Conservation (phyloP, 441 rosid species). For the Adansonia rubrostipa region DNA sequence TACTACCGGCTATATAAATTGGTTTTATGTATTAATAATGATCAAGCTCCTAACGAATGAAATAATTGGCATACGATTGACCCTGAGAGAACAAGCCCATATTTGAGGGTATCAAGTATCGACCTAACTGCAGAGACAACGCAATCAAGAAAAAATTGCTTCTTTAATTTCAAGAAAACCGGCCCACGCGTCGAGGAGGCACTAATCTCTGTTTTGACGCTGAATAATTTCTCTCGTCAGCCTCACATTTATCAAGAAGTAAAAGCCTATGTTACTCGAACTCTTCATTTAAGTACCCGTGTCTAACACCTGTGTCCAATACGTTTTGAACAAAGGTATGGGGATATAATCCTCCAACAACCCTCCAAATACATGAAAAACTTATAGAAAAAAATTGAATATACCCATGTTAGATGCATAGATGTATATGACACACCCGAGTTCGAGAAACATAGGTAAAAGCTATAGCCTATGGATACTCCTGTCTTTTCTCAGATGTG, state of each 20-base stretch:
- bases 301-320: too few relatives aligned
- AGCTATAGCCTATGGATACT: background rate
- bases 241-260: background rate
- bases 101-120: background rate
- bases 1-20: background rate
- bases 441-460: too few relatives aligned
- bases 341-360: too few relatives aligned
- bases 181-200: background rate
- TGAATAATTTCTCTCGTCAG: background rate
- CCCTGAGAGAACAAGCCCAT: background rate
- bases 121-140: slow-evolving; percentile 1
- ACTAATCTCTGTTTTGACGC: background rate
- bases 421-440: too few relatives aligned
- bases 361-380: too few relatives aligned
- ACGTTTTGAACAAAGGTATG: too few relatives aligned
- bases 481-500: background rate
- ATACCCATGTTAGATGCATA: too few relatives aligned
- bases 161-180: background rate
- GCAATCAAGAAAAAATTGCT: background rate
- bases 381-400: too few relatives aligned
- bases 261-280: too few relatives aligned
- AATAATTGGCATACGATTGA: background rate
- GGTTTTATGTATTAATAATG: background rate
- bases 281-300: too few relatives aligned
- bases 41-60: background rate